phyloP scores from a whole-genome alignment of 768 basidiomycete genomes.

The Trametes cubensis region DNA sequence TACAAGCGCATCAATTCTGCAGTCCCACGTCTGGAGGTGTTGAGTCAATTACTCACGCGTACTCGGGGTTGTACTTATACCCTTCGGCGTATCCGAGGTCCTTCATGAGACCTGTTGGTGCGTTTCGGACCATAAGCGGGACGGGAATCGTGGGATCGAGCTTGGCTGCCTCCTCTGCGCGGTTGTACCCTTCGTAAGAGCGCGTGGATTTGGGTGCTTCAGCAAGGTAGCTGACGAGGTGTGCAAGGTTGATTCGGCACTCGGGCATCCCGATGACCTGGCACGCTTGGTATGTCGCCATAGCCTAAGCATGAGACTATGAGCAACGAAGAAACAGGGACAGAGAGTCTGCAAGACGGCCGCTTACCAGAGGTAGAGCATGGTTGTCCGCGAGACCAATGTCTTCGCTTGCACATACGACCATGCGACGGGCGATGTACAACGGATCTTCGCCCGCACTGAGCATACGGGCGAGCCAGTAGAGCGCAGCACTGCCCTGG shows the following conservation, averaged over 20 bases:
- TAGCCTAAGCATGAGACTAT: constrained; percentile 47
- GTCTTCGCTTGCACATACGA: constrained; percentile 85
- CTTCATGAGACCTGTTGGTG: constrained; percentile 65
- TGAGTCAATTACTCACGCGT: constrained; percentile 33
- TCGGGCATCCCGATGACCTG: constrained; percentile 81
- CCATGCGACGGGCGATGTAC: constrained; percentile 71
- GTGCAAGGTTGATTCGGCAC: constrained; percentile 77
- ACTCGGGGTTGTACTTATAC: constrained; percentile 55
- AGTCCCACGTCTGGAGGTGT: not conserved
- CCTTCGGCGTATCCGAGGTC: constrained; percentile 50
- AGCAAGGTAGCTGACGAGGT: constrained; percentile 76
- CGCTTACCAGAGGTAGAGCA: constrained; percentile 70
- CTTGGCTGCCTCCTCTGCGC: constrained; percentile 65
- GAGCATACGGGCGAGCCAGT: constrained; percentile 88
- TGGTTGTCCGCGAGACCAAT: constrained; percentile 78
- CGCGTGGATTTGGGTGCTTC: constrained; percentile 84
- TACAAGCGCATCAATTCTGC: constrained; percentile 18
- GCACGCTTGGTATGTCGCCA: constrained; percentile 64
- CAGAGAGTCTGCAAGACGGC: not conserved
- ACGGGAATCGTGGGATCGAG: constrained; percentile 57
- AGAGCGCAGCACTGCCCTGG: constrained; percentile 77
- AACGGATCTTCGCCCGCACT: constrained; percentile 80
- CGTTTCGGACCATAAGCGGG: constrained; percentile 75
- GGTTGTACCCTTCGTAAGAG: constrained; percentile 74
- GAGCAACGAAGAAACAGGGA: constrained; percentile 12